Conservation (phyloP, 106 monocot species). For the Acorus calamus region DNA sequence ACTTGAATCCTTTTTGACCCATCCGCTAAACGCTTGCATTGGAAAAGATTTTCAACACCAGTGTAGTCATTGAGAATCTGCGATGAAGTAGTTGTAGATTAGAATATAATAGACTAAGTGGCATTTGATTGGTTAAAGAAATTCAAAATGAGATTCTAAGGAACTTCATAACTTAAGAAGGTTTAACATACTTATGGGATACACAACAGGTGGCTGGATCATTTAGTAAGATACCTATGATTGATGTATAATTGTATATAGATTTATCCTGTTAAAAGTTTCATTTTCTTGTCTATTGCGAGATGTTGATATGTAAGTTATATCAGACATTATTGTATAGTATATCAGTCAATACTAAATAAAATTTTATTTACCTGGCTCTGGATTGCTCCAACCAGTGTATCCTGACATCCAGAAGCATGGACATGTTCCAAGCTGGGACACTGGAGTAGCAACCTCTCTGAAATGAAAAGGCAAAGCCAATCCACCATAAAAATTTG, state of each 20-base stretch:
- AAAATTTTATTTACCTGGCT: conserved; percentile 43
- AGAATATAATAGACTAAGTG: too few species aligned
- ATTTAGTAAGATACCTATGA: too few species aligned
- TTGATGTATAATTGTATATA: too few species aligned
- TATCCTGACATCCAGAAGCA: too few species aligned
- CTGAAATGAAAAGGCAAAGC: conserved; percentile 1
- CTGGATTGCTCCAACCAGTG: conserved; percentile 33
- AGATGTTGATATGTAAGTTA: too few species aligned
- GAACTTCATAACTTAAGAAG: too few species aligned
- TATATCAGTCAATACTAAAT: too few species aligned
- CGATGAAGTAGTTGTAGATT: not conserved
- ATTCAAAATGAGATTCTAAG: too few species aligned
- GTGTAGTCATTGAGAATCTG: conserved; percentile 65
- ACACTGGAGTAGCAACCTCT: conserved; percentile 41
- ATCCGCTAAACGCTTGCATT: conserved; percentile 72
- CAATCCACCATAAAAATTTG: not conserved
- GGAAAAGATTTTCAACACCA: conserved; percentile 25
- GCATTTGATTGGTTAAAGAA: too few species aligned
- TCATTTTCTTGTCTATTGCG: too few species aligned
- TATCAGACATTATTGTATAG: too few species aligned
- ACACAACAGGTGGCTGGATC: not conserved
- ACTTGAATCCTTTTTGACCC: conserved; percentile 78
- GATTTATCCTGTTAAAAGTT: too few species aligned
- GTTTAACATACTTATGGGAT: not conserved
- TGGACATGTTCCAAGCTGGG: conserved; percentile 14